Evolutionary conservation across 2,329 filamentous ascomycete genomes (phyloP).

Genomic region (Ascochyta lentis): DNA sequence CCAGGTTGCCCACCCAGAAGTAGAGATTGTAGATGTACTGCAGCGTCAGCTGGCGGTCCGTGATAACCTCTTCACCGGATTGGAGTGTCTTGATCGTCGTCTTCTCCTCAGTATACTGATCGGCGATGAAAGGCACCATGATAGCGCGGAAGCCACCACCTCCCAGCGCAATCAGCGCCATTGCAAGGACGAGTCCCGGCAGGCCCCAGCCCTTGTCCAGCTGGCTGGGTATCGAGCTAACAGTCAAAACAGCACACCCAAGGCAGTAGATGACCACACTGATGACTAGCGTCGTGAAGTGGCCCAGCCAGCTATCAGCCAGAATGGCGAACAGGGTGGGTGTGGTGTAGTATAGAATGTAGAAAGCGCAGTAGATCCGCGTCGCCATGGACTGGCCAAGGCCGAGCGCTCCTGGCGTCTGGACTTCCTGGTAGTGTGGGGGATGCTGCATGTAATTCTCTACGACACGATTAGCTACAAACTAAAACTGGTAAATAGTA

Average conservation of each 20-base stretch:
- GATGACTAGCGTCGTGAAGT: constrained; percentile 47
- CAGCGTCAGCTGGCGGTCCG: constrained; percentile 42
- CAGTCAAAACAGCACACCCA: constrained; percentile 31
- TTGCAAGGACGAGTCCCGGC: constrained; percentile 35
- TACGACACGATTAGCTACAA: constrained; percentile 21
- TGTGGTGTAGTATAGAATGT: constrained; percentile 57
- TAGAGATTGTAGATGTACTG: constrained; percentile 51
- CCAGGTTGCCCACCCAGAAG: constrained; percentile 64
- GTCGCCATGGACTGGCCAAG: constrained; percentile 54
- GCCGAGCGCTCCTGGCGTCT: constrained; percentile 45
- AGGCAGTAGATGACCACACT: constrained; percentile 38
- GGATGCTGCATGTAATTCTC: constrained; percentile 55
- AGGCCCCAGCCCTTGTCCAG: constrained; percentile 34
- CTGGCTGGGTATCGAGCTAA: constrained; percentile 28
- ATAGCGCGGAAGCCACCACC: constrained; percentile 48
- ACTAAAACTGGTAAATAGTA: not conserved
- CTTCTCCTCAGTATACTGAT: constrained; percentile 41
- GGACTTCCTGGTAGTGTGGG: constrained; percentile 23
- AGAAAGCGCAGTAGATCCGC: constrained; percentile 63
- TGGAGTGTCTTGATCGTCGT: constrained; percentile 30
- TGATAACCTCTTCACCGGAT: constrained; percentile 45
- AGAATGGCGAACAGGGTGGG: constrained; percentile 47
- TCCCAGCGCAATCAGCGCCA: constrained; percentile 50
- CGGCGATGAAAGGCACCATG: constrained; percentile 46
- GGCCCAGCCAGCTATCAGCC: constrained; percentile 50